These are phyloP conservation scores for Malassezia brasiliensis DNA, from an alignment of 1,284 basidiomycete species.

Conservation along the genomic window DNA sequence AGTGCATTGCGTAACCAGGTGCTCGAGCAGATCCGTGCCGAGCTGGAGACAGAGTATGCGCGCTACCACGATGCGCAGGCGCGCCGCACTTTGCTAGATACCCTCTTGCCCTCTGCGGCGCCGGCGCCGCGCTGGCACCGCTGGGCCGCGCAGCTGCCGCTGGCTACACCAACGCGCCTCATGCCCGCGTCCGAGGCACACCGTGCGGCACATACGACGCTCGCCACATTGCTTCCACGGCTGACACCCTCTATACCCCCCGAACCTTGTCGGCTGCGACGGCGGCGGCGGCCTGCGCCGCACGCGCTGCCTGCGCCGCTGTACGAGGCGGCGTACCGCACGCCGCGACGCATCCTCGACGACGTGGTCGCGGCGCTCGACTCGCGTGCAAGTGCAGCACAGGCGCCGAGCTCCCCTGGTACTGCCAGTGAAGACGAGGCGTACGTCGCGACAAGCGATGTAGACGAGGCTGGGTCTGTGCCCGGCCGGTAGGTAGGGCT, in stretches of 20 bases:
- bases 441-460: conserved; percentile 2
- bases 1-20: neutral
- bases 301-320: neutral
- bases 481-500: neutral
- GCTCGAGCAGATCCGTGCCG: neutral
- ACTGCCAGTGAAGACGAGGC: conserved; percentile 2
- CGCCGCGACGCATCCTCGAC: neutral
- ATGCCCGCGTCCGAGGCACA: neutral
- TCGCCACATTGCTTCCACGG: neutral
- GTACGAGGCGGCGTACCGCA: neutral
- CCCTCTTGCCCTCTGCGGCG: neutral
- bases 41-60: neutral
- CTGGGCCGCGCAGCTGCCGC: neutral
- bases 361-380: neutral
- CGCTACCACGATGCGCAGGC: neutral
- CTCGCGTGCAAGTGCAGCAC: neutral
- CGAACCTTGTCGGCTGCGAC: too few relatives aligned
- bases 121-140: neutral
- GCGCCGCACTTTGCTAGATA: neutral
- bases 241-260: neutral
- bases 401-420: neutral
- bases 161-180: neutral
- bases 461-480: neutral
- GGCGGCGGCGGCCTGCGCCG: too few relatives aligned
- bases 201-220: neutral